Percentiles rank a stretch among this genome's conserved stretches.
phyloP scores from a whole-genome alignment of 2,329 filamentous ascomycete genomes.

The Proliferodiscus dingleyae region DNA sequence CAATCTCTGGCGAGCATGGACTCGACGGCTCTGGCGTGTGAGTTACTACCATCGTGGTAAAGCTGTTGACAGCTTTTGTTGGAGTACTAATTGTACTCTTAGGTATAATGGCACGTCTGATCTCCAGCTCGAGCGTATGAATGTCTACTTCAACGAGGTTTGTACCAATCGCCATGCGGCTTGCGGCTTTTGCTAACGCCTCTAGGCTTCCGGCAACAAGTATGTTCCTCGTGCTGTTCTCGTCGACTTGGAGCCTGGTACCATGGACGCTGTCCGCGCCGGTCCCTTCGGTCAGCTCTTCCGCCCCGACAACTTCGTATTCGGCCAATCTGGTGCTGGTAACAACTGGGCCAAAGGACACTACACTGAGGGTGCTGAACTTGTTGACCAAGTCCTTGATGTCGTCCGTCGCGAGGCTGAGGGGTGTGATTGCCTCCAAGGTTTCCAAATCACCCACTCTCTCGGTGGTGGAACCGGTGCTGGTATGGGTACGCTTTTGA shows the following conservation, averaged over 20 bases:
- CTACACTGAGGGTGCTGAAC: slow-evolving; percentile 99
- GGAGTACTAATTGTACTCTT: slow-evolving; percentile 16
- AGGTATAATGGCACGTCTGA: slow-evolving; percentile 98
- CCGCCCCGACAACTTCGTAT: slow-evolving; percentile 99
- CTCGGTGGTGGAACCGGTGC: slow-evolving; percentile 99
- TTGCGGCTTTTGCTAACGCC: slow-evolving; percentile 25
- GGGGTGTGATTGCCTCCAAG: slow-evolving; percentile 98
- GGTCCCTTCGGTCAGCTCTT: slow-evolving; percentile 98
- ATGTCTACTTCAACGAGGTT: slow-evolving; percentile 98
- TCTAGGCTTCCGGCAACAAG: slow-evolving; percentile 91
- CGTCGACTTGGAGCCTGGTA: slow-evolving; percentile 98
- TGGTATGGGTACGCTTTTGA: slow-evolving; percentile 98
- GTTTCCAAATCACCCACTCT: slow-evolving; percentile 99
- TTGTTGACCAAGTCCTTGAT: slow-evolving; percentile 96
- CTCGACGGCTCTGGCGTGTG: slow-evolving; percentile 96
- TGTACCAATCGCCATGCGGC: slow-evolving; percentile 1
- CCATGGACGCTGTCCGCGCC: slow-evolving; percentile 98
- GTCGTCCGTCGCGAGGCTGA: slow-evolving; percentile 98
- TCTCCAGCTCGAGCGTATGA: slow-evolving; percentile 99
- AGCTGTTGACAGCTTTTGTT: slow-evolving; percentile 3
- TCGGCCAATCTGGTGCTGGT: slow-evolving; percentile 98
- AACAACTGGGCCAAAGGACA: slow-evolving; percentile 99
- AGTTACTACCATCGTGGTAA: slow-evolving; percentile 36
- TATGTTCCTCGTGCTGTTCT: slow-evolving; percentile 99
- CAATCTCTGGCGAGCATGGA: slow-evolving; percentile 86